Conservation (phyloP, 768 basidiomycete genomes). For the Lyophyllum shimeji region DNA sequence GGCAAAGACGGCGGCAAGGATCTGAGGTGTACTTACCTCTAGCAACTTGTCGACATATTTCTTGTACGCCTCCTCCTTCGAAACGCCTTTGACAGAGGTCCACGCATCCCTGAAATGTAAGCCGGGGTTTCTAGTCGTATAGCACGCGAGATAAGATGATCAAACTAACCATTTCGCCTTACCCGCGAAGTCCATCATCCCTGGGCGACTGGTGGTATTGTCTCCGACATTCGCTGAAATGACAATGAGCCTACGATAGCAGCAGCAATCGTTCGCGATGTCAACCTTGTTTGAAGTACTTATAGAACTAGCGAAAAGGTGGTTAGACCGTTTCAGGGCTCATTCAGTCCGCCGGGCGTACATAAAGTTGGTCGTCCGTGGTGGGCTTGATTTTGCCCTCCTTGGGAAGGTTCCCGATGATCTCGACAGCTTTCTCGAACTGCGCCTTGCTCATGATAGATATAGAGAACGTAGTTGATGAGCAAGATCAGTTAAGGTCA, state of each 20-base stretch:
- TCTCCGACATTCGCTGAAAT: constrained; percentile 71
- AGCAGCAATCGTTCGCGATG: neutral
- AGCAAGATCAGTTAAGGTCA: constrained; percentile 5
- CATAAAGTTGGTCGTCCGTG: constrained; percentile 75
- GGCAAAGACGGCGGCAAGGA: neutral
- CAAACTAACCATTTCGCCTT: constrained; percentile 83
- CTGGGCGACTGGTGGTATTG: constrained; percentile 61
- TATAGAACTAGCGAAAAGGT: constrained; percentile 73
- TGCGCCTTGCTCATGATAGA: constrained; percentile 63
- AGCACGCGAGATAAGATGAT: constrained; percentile 12
- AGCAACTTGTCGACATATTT: constrained; percentile 78
- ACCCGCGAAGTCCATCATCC: constrained; percentile 81
- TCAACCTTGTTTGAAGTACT: constrained; percentile 88
- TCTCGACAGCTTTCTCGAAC: constrained; percentile 74
- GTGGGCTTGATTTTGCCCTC: constrained; percentile 78
- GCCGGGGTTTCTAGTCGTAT: neutral
- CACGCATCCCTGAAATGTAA: constrained; percentile 75
- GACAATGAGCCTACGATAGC: neutral
- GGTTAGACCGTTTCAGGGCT: constrained; percentile 8
- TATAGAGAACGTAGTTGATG: constrained; percentile 11
- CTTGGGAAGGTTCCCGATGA: constrained; percentile 70
- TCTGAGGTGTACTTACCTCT: constrained; percentile 42
- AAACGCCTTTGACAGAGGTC: constrained; percentile 67
- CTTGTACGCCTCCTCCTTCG: constrained; percentile 67
- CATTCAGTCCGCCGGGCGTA: constrained; percentile 39